Evolutionary conservation across 805 yeast genomes (phyloP).

Genomic region (Debaryomyces prosopidis): DNA sequence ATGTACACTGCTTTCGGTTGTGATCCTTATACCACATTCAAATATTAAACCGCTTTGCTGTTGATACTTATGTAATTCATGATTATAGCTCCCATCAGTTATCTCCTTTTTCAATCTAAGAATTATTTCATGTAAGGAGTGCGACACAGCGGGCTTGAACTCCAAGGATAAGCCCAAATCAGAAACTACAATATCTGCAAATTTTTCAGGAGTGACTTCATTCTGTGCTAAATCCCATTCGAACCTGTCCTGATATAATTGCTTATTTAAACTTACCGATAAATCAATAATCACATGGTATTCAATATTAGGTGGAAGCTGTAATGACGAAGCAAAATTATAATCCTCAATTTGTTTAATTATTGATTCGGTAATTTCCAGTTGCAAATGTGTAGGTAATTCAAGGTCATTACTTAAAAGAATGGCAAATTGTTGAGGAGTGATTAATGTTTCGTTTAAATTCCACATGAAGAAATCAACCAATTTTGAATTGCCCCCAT

Average conservation of each 20-base stretch:
- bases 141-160: slow-evolving; percentile 86
- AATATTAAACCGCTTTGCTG: slow-evolving; percentile 43
- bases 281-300: slow-evolving; percentile 78
- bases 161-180: slow-evolving; percentile 86
- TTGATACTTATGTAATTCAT: slow-evolving; percentile 44
- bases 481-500: slow-evolving; percentile 46
- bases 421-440: slow-evolving; percentile 74
- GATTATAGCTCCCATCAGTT: slow-evolving; percentile 54
- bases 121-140: slow-evolving; percentile 78
- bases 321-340: slow-evolving; percentile 59
- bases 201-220: slow-evolving; percentile 72
- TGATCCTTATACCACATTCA: slow-evolving; percentile 43
- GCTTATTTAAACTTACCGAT: slow-evolving; percentile 79
- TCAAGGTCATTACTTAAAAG: slow-evolving; percentile 83
- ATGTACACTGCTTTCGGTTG: slow-evolving; percentile 67
- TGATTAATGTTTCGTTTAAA: slow-evolving; percentile 57
- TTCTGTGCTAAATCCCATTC: slow-evolving; percentile 81
- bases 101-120: slow-evolving; percentile 79
- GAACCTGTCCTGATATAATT: slow-evolving; percentile 84
- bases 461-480: slow-evolving; percentile 79
- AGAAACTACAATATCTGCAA: slow-evolving; percentile 77
- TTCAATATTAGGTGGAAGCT: slow-evolving; percentile 58
- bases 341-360: slow-evolving; percentile 80
- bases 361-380: slow-evolving; percentile 67
- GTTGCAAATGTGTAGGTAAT: slow-evolving; percentile 64